Conservation (phyloP, 768 basidiomycete genomes). For the Kwoniella pini region DNA sequence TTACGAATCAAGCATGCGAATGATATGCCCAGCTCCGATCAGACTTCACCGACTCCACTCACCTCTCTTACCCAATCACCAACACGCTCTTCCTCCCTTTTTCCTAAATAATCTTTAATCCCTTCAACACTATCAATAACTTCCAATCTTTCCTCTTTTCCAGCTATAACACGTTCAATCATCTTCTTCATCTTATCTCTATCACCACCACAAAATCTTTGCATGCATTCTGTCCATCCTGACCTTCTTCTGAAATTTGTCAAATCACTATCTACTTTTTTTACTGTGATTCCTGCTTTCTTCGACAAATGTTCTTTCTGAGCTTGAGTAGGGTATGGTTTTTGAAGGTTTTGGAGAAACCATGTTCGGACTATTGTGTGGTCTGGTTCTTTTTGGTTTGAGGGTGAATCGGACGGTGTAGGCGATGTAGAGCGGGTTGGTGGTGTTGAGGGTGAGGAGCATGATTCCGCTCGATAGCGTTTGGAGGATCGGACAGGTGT, state of each 20-base stretch:
- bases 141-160: constrained; percentile 21
- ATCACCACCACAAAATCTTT: constrained; percentile 22
- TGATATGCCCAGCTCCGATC: too few species aligned
- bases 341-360: constrained; percentile 38
- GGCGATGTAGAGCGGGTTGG: background rate
- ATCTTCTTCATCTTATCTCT: constrained; percentile 27
- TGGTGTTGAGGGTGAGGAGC: background rate
- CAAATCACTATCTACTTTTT: constrained; percentile 39
- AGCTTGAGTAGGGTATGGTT: constrained; percentile 36
- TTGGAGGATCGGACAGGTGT: constrained; percentile 1
- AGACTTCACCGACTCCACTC: too few species aligned
- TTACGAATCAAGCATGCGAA: background rate
- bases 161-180: constrained; percentile 23
- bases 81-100: constrained; percentile 34
- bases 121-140: constrained; percentile 26
- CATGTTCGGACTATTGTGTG: constrained; percentile 35
- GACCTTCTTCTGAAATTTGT: constrained; percentile 44
- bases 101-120: constrained; percentile 29
- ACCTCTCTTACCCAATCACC: constrained; percentile 45
- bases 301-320: constrained; percentile 29
- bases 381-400: constrained; percentile 15
- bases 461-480: background rate
- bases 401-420: background rate
- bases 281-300: constrained; percentile 20
- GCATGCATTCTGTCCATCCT: constrained; percentile 42